These are phyloP conservation scores for Saturnispora besseyi DNA, from an alignment of 805 yeast species.

Conservation along the genomic window DNA sequence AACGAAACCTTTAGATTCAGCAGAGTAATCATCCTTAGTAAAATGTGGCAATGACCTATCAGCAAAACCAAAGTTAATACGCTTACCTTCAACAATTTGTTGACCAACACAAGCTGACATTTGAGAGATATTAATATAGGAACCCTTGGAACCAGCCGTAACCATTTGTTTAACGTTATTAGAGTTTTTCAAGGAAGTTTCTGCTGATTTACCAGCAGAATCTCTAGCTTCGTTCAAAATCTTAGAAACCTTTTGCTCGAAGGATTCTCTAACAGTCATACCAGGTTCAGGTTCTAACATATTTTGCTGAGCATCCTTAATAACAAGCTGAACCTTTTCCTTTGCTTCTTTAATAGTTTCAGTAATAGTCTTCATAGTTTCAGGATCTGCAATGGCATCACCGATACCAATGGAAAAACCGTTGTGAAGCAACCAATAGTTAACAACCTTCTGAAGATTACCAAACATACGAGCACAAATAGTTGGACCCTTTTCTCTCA, in stretches of 20 bases:
- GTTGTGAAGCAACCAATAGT: slow-evolving; percentile 91
- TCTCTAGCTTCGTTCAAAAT: slow-evolving; percentile 97
- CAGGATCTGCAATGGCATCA: slow-evolving; percentile 98
- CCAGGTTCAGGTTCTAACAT: slow-evolving; percentile 93
- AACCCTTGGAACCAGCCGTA: slow-evolving; percentile 98
- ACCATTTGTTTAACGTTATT: slow-evolving; percentile 99
- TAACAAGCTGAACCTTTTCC: slow-evolving; percentile 87
- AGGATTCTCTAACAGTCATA: slow-evolving; percentile 98
- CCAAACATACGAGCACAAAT: slow-evolving; percentile 87
- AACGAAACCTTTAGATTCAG: slow-evolving; percentile 96
- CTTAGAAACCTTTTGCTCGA: slow-evolving; percentile 94
- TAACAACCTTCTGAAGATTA: slow-evolving; percentile 88
- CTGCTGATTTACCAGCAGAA: slow-evolving; percentile 98
- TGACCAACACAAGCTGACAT: slow-evolving; percentile 99
- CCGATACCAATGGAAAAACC: slow-evolving; percentile 99
- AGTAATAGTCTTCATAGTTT: slow-evolving; percentile 89
- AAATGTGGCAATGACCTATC: slow-evolving; percentile 97
- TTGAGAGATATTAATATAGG: slow-evolving; percentile 96
- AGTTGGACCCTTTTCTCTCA: slow-evolving; percentile 94
- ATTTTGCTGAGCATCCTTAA: slow-evolving; percentile 85
- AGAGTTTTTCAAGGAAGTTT: slow-evolving; percentile 85
- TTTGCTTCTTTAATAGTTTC: slow-evolving; percentile 91
- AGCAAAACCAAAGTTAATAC: slow-evolving; percentile 95
- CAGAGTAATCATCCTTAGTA: slow-evolving; percentile 96
- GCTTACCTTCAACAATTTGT: slow-evolving; percentile 98